A percentile compares a stretch with the other conserved stretches of the same genome.
These are phyloP conservation scores for Bacterosira constricta DNA, from an alignment of 108 stramenopile species.

Conservation along the genomic window DNA sequence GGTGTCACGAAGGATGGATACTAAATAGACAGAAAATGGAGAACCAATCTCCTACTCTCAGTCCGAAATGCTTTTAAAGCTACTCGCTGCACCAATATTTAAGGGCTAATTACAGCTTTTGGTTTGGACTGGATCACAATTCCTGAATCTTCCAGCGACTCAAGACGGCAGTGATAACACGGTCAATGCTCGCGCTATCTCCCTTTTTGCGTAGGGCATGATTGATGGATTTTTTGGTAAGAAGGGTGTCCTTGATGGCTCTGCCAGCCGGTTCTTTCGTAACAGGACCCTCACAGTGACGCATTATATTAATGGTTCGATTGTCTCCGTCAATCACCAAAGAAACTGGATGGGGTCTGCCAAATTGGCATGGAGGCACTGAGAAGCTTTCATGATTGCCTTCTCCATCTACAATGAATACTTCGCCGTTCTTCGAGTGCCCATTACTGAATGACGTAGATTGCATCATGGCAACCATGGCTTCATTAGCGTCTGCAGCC, in stretches of 20 bases:
- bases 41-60: too few species aligned
- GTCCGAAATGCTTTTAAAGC: too few species aligned
- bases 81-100: too few species aligned
- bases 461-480: background rate
- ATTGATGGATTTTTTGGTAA: constrained; percentile 1
- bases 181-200: constrained; percentile 14
- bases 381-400: constrained; percentile 40
- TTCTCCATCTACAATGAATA: constrained; percentile 42
- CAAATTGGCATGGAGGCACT: constrained; percentile 33
- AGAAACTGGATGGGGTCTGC: constrained; percentile 7
- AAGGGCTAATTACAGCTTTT: too few species aligned
- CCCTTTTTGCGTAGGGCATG: constrained; percentile 24
- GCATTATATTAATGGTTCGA: constrained; percentile 35
- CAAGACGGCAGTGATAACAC: constrained; percentile 44
- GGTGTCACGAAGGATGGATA: too few species aligned
- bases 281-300: background rate
- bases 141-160: constrained; percentile 40
- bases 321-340: constrained; percentile 28
- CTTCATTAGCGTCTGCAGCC: background rate
- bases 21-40: too few species aligned
- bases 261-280: background rate
- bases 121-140: too few species aligned
- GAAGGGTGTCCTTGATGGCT: background rate
- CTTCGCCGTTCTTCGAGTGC: background rate
- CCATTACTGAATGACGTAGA: background rate